phyloP scores from a whole-genome alignment of 2,329 filamentous ascomycete species.

The Epichloe hybrida region DNA sequence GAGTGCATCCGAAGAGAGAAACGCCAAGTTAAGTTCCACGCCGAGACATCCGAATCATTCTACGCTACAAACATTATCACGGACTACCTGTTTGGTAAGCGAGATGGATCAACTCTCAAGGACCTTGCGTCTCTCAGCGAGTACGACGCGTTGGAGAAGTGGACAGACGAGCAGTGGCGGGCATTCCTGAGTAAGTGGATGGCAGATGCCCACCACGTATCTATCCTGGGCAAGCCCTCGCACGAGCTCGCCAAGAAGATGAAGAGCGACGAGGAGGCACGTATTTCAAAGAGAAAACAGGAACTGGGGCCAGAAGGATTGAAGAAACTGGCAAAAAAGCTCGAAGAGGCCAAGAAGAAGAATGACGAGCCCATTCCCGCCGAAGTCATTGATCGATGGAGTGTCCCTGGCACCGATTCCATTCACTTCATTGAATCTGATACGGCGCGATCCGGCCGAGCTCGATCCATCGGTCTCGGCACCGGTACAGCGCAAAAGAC shows the following conservation, averaged over 20 bases:
- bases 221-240: conserved; percentile 79
- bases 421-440: conserved; percentile 89
- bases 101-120: conserved; percentile 64
- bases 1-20: conserved; percentile 76
- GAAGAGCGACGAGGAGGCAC: conserved; percentile 66
- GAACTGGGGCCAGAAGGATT: conserved; percentile 73
- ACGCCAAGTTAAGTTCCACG: conserved; percentile 68
- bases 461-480: conserved; percentile 53
- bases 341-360: conserved; percentile 73
- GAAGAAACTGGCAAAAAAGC: conserved; percentile 55
- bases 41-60: conserved; percentile 67
- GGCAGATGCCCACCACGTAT: conserved; percentile 71
- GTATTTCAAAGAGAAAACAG: conserved; percentile 66
- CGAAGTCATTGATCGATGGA: conserved; percentile 66
- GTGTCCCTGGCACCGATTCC: conserved; percentile 72
- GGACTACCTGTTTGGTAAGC: conserved; percentile 80
- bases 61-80: conserved; percentile 79
- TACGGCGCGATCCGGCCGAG: conserved; percentile 74
- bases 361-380: conserved; percentile 81
- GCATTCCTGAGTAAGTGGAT: conserved; percentile 74
- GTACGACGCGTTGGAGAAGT: conserved; percentile 59
- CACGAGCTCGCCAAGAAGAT: conserved; percentile 63
- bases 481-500: conserved; percentile 59
- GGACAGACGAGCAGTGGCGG: conserved; percentile 77
- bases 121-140: conserved; percentile 43